A percentile compares a stretch with the other conserved stretches of the same genome.
phyloP scores from a whole-genome alignment of 441 rosid genomes.

The Capsella rubella region DNA sequence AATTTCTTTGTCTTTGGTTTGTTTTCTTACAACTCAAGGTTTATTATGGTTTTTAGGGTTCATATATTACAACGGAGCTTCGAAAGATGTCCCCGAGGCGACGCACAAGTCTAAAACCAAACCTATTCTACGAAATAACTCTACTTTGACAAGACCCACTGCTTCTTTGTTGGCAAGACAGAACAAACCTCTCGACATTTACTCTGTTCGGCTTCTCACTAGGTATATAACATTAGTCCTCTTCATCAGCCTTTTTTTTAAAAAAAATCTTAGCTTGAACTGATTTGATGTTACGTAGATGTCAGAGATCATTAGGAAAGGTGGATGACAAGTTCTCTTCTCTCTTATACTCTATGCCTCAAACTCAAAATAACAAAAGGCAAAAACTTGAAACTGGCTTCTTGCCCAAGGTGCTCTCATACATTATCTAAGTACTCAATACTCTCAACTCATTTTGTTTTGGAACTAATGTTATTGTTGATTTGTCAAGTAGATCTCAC shows the following conservation, averaged over 20 bases:
- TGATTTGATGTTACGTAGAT: conserved; percentile 43
- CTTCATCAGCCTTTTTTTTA: not conserved
- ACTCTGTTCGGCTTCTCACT: conserved; percentile 51
- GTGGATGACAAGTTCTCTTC: conserved; percentile 44
- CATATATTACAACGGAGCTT: conserved; percentile 39
- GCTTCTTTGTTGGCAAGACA: conserved; percentile 69
- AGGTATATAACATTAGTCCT: conserved; percentile 38
- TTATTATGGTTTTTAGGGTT: conserved; percentile 30
- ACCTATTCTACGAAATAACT: conserved; percentile 48
- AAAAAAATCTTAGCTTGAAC: not conserved
- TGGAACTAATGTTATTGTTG: not conserved
- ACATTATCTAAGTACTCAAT: conserved; percentile 4
- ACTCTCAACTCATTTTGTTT: not conserved
- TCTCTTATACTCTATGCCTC: conserved; percentile 42
- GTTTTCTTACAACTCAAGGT: conserved; percentile 38
- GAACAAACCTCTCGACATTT: conserved; percentile 51
- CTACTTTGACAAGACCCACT: conserved; percentile 70
- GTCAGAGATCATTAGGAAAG: conserved; percentile 45
- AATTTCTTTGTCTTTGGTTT: not conserved
- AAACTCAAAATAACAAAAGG: conserved; percentile 58
- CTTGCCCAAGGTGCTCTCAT: conserved; percentile 53
- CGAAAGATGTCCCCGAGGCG: conserved; percentile 33
- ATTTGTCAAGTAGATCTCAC: conserved; percentile 58
- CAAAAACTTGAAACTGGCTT: conserved; percentile 74
- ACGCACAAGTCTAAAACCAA: conserved; percentile 36